phyloP scores from a whole-genome alignment of 305 asterid species.

The Fraxinus floribunda region DNA sequence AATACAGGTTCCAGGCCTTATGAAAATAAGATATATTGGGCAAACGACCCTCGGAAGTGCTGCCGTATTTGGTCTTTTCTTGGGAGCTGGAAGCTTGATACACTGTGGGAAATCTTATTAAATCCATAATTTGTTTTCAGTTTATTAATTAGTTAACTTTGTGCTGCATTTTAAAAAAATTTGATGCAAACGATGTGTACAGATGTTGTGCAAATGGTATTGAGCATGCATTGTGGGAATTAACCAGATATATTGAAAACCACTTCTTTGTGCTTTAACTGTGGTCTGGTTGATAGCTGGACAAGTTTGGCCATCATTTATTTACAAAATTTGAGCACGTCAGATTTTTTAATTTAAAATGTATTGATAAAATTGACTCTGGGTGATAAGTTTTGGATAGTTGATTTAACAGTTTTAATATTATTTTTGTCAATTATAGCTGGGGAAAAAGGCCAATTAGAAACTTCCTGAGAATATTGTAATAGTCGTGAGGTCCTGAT shows the following conservation, averaged over 20 bases:
- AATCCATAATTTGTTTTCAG: background rate
- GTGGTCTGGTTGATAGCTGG: background rate
- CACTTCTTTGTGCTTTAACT: background rate
- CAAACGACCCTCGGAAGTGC: conserved; percentile 89
- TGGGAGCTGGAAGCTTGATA: conserved; percentile 92
- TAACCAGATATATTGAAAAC: background rate
- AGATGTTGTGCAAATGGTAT: background rate
- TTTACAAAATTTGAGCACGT: background rate
- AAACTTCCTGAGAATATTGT: no score
- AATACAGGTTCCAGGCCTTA: conserved; percentile 77
- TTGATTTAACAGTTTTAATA: background rate
- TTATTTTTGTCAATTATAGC: no score
- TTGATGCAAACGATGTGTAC: background rate
- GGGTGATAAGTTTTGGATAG: background rate
- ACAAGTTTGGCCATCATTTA: background rate
- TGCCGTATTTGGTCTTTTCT: conserved; percentile 82
- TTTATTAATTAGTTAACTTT: background rate
- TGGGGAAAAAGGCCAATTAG: no score
- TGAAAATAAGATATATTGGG: conserved; percentile 78
- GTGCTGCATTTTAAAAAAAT: background rate
- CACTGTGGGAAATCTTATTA: conserved; percentile 86
- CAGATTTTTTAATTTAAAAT: no score
- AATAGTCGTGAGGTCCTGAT: no score
- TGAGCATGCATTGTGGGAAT: background rate
- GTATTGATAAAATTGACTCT: background rate